phyloP scores from a whole-genome alignment of 345 rosid genomes.

The Eucalyptus marginata region DNA sequence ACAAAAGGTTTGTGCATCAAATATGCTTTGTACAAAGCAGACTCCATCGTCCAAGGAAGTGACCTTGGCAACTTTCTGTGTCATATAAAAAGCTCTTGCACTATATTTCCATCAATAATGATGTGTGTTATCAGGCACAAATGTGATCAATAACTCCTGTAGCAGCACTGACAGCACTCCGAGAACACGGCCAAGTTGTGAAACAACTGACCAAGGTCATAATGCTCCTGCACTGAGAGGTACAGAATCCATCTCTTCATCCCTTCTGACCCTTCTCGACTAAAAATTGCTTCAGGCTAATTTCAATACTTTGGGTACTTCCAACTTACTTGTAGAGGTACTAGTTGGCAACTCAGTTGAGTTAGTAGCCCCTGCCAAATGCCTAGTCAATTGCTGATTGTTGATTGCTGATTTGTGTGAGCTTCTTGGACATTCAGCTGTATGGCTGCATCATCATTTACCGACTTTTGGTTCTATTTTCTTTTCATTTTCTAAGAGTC shows the following conservation, averaged over 20 bases:
- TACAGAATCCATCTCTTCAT: neutral
- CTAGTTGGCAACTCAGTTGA: neutral
- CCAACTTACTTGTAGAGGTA: neutral
- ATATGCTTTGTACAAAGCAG: neutral
- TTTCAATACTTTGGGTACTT: neutral
- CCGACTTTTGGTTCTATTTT: neutral
- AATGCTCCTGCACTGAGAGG: conserved; percentile 51
- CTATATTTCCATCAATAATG: neutral
- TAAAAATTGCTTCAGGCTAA: neutral
- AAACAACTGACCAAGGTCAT: conserved; percentile 39
- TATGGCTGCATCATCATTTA: neutral
- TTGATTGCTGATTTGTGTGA: neutral
- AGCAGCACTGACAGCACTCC: conserved; percentile 62
- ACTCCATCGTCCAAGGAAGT: neutral
- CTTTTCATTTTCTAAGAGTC: neutral
- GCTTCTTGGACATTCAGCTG: neutral
- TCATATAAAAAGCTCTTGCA: neutral
- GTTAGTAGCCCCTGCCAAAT: neutral
- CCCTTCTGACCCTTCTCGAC: neutral
- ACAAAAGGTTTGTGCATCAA: conserved; percentile 26
- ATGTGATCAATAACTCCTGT: conserved; percentile 35
- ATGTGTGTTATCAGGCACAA: conserved; percentile 11
- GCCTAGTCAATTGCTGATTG: neutral
- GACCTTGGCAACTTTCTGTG: neutral
- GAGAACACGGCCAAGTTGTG: conserved; percentile 19